Base-by-base conservation (phyloP, 1,139 yeast genomes). In the Debaryomycetaceae sp. region DNA sequence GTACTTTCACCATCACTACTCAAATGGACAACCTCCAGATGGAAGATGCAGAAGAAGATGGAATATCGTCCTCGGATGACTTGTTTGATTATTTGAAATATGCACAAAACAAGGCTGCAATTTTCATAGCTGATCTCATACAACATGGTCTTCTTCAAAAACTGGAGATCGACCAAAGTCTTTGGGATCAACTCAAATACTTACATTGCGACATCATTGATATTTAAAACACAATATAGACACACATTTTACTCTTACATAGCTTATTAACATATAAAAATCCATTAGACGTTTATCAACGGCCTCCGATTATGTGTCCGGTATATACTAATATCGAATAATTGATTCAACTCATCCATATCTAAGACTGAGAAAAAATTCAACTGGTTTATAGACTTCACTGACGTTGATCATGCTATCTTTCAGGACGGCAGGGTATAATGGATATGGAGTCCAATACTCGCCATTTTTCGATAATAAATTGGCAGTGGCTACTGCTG, bases 381-480 rank as follows among this genome's bases (percentile, higher is more conserved):
- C 17, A 22, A 34, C 17, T 7, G 31, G 7, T 8, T 13, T 30
- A 30, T 8, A 24, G 9, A 8, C 9, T 13, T n/a, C 4, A 30
- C 17, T 3, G 26, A 22, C 26, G 2, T 22, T 22, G 11, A 26
- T 5, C 11, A 89, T 91, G 96, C 72, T 88, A 17, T 70, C 83
- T 3, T 89, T 71, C 59, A 71, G 88, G 51, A 87, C 96, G 17
- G 65, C 73, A 19, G 96, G 96, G 3, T 88, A 79, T 63, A 86
- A 89, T 55, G 97, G 97, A 13, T 88, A 87, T 58, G 84, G 85
- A 0, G 84, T 89, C 13, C 86, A 84, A 54, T 92, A 91, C 66
- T 89, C 97, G 1, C 98, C 98, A 5, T 92, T 81, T 56, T 86
- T 79, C 52, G 98, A 92, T 63, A 87, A 86, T 63, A 86, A 86